Conservation (phyloP, 805 yeast genomes). For the Candida piceae region DNA sequence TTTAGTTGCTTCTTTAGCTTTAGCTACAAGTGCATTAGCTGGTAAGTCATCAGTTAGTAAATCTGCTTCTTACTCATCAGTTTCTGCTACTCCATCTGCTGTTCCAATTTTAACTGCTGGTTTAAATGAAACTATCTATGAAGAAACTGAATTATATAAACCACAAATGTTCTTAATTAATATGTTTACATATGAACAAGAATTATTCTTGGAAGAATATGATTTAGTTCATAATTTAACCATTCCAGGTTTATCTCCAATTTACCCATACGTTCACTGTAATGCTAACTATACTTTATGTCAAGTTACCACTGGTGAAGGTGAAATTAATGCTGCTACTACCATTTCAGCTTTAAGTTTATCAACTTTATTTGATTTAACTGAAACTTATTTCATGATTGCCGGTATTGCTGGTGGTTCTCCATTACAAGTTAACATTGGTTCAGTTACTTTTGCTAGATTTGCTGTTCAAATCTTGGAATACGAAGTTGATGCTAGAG, state of each 20-base stretch:
- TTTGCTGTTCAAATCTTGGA: conserved; percentile 60
- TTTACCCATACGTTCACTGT: conserved; percentile 54
- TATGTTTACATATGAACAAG: conserved; percentile 49
- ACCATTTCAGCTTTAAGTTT: conserved; percentile 50
- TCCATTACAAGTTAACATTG: conserved; percentile 51
- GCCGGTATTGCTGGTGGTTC: conserved; percentile 67
- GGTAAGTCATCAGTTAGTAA: no score
- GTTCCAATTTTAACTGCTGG: conserved; percentile 9
- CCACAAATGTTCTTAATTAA: conserved; percentile 55
- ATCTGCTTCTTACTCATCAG: conserved; percentile 3
- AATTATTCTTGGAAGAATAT: conserved; percentile 46
- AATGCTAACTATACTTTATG: conserved; percentile 47
- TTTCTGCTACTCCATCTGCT: conserved; percentile 4
- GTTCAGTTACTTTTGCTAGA: conserved; percentile 55
- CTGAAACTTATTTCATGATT: conserved; percentile 55
- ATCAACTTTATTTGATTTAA: conserved; percentile 50
- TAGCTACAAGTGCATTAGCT: conserved; percentile 5
- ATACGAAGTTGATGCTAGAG: conserved; percentile 51
- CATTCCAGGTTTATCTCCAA: conserved; percentile 62
- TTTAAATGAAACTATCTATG: conserved; percentile 8
- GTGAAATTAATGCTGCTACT: conserved; percentile 62
- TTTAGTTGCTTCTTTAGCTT: background rate
- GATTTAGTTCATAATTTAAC: conserved; percentile 50
- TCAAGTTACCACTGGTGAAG: conserved; percentile 65
- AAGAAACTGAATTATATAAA: conserved; percentile 28